These are phyloP conservation scores for Sindora glabra DNA, from an alignment of 306 rosid species.

Conservation along the genomic window DNA sequence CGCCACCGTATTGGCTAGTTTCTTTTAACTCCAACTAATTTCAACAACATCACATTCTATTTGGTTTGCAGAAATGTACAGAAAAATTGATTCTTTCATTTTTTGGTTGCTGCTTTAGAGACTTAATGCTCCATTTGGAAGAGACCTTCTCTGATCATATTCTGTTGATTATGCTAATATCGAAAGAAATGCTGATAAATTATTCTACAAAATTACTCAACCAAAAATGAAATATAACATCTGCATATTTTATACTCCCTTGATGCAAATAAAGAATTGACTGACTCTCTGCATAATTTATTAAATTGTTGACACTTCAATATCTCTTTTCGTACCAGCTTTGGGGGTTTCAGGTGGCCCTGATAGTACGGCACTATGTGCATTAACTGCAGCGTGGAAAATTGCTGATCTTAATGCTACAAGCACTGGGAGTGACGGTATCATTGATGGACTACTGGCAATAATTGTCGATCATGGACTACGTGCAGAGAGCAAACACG, in stretches of 20 bases:
- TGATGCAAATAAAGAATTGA: background rate
- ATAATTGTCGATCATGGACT: constrained; percentile 81
- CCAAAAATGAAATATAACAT: background rate
- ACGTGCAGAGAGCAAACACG: constrained; percentile 85
- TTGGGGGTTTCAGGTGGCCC: constrained; percentile 99
- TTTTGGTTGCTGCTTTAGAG: background rate
- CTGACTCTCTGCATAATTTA: background rate
- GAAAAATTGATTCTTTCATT: background rate
- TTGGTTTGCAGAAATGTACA: background rate
- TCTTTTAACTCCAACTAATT: background rate
- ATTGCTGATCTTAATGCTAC: constrained; percentile 31
- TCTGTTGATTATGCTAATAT: background rate
- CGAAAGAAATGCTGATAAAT: background rate
- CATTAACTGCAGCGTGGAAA: constrained; percentile 73
- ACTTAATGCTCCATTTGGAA: background rate
- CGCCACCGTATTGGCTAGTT: constrained; percentile 66
- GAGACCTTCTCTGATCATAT: constrained; percentile 3
- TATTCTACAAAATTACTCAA: background rate
- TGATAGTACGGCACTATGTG: constrained; percentile 84
- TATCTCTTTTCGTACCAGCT: constrained; percentile 36
- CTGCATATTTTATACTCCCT: background rate
- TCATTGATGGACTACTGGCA: constrained; percentile 68
- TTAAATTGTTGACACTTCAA: constrained; percentile 1
- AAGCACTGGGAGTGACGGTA: constrained; percentile 27
- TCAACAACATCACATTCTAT: background rate